A percentile compares a stretch with the other conserved stretches of the same genome.
These are phyloP conservation scores for Nothophoma quercina DNA, from an alignment of 2,329 filamentous ascomycete species.

Conservation along the genomic window DNA sequence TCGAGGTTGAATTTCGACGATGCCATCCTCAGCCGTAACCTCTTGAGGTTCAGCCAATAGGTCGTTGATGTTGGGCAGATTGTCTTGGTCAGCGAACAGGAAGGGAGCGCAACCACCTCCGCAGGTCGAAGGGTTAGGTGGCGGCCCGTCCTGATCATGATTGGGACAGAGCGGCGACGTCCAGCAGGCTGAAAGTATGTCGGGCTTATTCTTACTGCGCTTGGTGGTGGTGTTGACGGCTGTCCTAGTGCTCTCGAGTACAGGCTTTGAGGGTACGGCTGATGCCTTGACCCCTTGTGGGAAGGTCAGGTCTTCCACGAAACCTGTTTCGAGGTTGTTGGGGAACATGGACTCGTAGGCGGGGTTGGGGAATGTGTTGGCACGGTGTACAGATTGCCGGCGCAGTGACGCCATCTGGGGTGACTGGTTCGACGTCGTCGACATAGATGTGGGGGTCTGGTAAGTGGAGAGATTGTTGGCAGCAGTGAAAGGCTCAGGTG, in stretches of 20 bases:
- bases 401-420: constrained; percentile 37
- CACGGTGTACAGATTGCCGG: constrained; percentile 34
- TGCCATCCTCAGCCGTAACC: constrained; percentile 43
- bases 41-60: constrained; percentile 41
- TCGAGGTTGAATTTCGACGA: constrained; percentile 48
- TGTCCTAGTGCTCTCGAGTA: constrained; percentile 26
- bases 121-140: constrained; percentile 51
- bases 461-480: constrained; percentile 28
- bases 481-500: constrained; percentile 44
- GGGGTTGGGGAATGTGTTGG: constrained; percentile 46
- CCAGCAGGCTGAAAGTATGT: constrained; percentile 52
- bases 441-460: constrained; percentile 34
- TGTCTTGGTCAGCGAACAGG: constrained; percentile 47
- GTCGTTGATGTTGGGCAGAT: constrained; percentile 39
- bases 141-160: constrained; percentile 47
- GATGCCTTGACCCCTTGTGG: constrained; percentile 43
- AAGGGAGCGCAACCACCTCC: constrained; percentile 52
- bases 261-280: constrained; percentile 23
- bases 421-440: constrained; percentile 30
- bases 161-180: constrained; percentile 53
- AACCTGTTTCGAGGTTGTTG: constrained; percentile 44
- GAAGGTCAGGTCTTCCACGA: constrained; percentile 49
- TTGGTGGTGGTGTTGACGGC: constrained; percentile 36
- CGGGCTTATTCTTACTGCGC: constrained; percentile 47
- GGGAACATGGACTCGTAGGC: constrained; percentile 48